Conservation (phyloP, 345 rosid species). For the Camelina sativa region DNA sequence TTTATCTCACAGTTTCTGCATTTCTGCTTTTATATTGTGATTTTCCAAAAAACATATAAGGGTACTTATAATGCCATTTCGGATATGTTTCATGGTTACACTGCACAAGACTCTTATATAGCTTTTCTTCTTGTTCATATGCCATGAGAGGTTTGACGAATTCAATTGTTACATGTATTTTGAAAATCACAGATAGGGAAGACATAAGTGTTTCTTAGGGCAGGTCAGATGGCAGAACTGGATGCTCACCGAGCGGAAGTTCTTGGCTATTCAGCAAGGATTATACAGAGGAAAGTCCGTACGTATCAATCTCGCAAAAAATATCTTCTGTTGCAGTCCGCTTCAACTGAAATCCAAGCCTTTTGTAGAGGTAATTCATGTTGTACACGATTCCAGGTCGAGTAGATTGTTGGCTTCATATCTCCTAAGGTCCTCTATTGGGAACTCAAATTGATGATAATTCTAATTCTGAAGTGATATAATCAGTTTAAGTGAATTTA, state of each 20-base stretch:
- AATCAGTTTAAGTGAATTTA: slow-evolving; percentile 1
- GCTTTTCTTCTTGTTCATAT: slow-evolving; percentile 24
- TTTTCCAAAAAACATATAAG: slow-evolving; percentile 1
- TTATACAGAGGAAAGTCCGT: slow-evolving; percentile 78
- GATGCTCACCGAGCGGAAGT: slow-evolving; percentile 79
- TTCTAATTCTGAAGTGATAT: not conserved
- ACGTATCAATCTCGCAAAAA: slow-evolving; percentile 59
- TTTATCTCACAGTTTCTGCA: not conserved
- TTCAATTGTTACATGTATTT: slow-evolving; percentile 15
- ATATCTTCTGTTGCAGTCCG: slow-evolving; percentile 56
- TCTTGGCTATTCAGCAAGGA: slow-evolving; percentile 77
- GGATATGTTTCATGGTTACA: slow-evolving; percentile 25
- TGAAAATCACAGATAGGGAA: slow-evolving; percentile 71
- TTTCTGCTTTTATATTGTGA: slow-evolving; percentile 17
- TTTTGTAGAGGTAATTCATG: slow-evolving; percentile 72
- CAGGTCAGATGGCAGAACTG: slow-evolving; percentile 99
- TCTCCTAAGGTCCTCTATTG: slow-evolving; percentile 8
- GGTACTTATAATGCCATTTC: not conserved
- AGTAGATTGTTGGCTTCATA: slow-evolving; percentile 16
- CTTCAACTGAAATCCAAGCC: slow-evolving; percentile 73
- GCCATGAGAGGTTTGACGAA: slow-evolving; percentile 13
- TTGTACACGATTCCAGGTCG: not conserved
- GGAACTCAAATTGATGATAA: slow-evolving; percentile 14
- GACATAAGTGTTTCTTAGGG: slow-evolving; percentile 92
- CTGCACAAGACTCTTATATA: slow-evolving; percentile 28